phyloP scores from a whole-genome alignment of 805 yeast species.

The Candida schatavii region DNA sequence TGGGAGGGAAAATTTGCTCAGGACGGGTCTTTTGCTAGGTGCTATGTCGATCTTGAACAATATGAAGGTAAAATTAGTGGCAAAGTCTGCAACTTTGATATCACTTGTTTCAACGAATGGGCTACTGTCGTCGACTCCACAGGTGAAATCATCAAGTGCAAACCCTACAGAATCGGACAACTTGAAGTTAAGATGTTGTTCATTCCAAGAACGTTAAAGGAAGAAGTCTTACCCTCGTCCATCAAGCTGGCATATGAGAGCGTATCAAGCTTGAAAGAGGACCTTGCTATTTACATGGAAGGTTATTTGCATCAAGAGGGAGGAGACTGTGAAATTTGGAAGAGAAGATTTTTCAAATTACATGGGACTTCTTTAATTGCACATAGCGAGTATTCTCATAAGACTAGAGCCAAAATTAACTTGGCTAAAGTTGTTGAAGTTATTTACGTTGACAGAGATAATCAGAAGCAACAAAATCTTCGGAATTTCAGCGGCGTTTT shows the following conservation, averaged over 20 bases:
- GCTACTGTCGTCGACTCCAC: slow-evolving; percentile 36
- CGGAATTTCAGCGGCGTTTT: slow-evolving; percentile 74
- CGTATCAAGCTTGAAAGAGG: slow-evolving; percentile 28
- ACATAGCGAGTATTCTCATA: slow-evolving; percentile 64
- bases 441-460: slow-evolving; percentile 39
- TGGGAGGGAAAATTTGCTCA: slow-evolving; percentile 68
- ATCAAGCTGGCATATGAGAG: slow-evolving; percentile 46
- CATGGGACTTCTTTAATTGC: slow-evolving; percentile 72
- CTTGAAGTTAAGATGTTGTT: slow-evolving; percentile 66
- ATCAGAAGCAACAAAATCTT: slow-evolving; percentile 16
- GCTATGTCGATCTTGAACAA: slow-evolving; percentile 61
- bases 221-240: slow-evolving; percentile 69
- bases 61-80: slow-evolving; percentile 58
- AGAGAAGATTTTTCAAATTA: slow-evolving; percentile 72
- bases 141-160: slow-evolving; percentile 27
- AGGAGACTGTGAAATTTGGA: slow-evolving; percentile 78
- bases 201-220: slow-evolving; percentile 57
- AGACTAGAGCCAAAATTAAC: slow-evolving; percentile 74
- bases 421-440: slow-evolving; percentile 62
- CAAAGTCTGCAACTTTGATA: slow-evolving; percentile 44
- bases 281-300: slow-evolving; percentile 35
- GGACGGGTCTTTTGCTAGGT: slow-evolving; percentile 88
- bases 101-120: slow-evolving; percentile 85
- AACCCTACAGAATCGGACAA: slow-evolving; percentile 63
- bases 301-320: slow-evolving; percentile 88